Percentiles rank a stretch among this genome's conserved stretches.
Conservation (phyloP, 2,329 filamentous ascomycete species). For the Xylaria sp. region DNA sequence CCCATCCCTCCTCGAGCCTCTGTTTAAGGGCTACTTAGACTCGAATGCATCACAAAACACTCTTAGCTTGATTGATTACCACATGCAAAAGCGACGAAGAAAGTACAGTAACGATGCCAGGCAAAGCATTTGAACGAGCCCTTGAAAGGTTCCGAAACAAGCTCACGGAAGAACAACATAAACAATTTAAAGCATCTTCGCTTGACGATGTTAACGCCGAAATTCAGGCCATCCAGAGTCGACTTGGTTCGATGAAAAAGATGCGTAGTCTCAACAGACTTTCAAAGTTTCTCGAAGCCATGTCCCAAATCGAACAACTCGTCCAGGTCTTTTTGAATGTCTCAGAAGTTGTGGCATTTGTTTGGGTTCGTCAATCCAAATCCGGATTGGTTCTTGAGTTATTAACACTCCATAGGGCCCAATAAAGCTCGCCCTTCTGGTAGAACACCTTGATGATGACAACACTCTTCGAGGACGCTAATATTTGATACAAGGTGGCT, state of each 20-base stretch:
- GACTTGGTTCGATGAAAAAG: conserved; percentile 34
- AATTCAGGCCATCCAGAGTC: neutral
- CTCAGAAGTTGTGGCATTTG: conserved; percentile 38
- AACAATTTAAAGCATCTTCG: neutral
- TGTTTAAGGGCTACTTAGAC: no score
- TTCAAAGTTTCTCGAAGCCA: conserved; percentile 41
- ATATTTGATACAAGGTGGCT: conserved; percentile 21
- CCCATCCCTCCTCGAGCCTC: no score
- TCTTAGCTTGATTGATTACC: no score
- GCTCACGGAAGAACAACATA: no score
- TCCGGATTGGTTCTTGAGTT: neutral
- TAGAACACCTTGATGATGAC: conserved; percentile 7
- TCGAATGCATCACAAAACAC: no score
- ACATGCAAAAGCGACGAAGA: no score
- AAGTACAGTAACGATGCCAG: no score
- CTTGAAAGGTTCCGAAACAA: conserved; percentile 27
- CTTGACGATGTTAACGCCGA: neutral
- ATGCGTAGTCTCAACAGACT: conserved; percentile 38
- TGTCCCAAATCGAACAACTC: conserved; percentile 41
- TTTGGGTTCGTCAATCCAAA: conserved; percentile 38
- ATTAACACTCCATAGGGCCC: conserved; percentile 20
- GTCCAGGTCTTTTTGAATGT: conserved; percentile 42
- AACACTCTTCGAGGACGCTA: neutral
- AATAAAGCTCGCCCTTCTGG: conserved; percentile 34
- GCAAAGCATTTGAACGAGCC: neutral